Percentiles rank a stretch among this genome's conserved stretches.
These are phyloP conservation scores for Urostyla sp. DNA, from an alignment of 73 alveolate species.

Conservation along the genomic window DNA sequence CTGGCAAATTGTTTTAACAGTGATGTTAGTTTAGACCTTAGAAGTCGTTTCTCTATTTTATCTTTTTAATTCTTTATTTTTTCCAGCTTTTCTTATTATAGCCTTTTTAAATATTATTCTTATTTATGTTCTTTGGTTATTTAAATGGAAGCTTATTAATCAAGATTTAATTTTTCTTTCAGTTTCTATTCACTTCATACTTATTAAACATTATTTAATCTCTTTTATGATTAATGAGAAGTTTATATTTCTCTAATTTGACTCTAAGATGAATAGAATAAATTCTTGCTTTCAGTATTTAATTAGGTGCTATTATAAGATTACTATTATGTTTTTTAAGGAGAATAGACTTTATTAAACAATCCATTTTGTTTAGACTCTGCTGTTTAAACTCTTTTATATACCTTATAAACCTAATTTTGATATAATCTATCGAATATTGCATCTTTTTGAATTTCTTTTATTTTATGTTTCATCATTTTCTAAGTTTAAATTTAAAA, in stretches of 20 bases:
- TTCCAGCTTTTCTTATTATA: neutral
- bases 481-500: neutral
- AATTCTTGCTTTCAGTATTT: neutral
- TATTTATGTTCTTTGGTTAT: neutral
- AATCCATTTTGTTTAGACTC: neutral
- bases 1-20: neutral
- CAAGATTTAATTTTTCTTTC: neutral
- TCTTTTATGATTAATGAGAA: neutral
- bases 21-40: conserved; percentile 23
- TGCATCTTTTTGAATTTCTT: neutral
- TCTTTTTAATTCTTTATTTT: neutral
- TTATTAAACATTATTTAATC: neutral
- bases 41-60: conserved; percentile 4
- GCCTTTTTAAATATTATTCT: conserved; percentile 6
- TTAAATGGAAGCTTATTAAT: neutral
- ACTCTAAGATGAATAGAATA: neutral
- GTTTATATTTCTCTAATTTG: neutral
- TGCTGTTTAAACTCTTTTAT: conserved; percentile 17
- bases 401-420: neutral
- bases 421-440: conserved; percentile 26
- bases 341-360: neutral
- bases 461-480: neutral
- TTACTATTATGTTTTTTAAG: neutral
- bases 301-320: neutral
- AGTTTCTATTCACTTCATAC: neutral